phyloP scores from a whole-genome alignment of 768 basidiomycete genomes.

The Cyathus striatus region DNA sequence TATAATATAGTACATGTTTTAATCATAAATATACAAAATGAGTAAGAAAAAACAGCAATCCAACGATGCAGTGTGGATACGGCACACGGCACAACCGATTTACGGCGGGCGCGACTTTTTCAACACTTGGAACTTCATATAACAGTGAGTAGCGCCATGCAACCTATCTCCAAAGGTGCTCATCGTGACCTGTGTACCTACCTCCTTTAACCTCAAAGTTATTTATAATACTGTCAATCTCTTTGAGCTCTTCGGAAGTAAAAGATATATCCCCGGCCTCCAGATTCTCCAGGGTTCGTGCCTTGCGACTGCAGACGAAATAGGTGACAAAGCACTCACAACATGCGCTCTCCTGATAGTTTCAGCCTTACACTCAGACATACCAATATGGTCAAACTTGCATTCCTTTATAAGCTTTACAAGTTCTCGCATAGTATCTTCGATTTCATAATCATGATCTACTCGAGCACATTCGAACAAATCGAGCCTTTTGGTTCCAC shows the following conservation, averaged over 20 bases:
- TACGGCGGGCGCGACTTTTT: too few species aligned
- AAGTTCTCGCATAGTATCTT: constrained; percentile 39
- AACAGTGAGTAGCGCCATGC: too few species aligned
- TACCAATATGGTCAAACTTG: constrained; percentile 52
- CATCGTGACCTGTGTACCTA: too few species aligned
- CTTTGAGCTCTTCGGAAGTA: constrained; percentile 30
- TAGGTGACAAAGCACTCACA: constrained; percentile 12
- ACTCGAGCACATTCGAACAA: constrained; percentile 52
- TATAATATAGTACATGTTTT: too few species aligned
- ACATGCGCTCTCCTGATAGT: constrained; percentile 37
- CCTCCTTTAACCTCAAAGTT: constrained; percentile 1
- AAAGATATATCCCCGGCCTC: constrained; percentile 37
- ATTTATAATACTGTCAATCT: constrained; percentile 30
- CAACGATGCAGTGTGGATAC: too few species aligned
- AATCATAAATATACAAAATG: too few species aligned
- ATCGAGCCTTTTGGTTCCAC: constrained; percentile 52
- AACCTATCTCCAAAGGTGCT: too few species aligned
- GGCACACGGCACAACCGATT: too few species aligned
- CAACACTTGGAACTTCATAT: too few species aligned
- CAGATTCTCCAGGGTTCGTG: constrained; percentile 40
- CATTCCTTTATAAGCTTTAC: constrained; percentile 45
- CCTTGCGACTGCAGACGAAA: neutral
- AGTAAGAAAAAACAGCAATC: too few species aligned
- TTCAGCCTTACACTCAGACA: constrained; percentile 47
- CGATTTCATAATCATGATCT: constrained; percentile 36